phyloP scores from a whole-genome alignment of 352 stramenopile species.

The Thalassiosira sp. region DNA sequence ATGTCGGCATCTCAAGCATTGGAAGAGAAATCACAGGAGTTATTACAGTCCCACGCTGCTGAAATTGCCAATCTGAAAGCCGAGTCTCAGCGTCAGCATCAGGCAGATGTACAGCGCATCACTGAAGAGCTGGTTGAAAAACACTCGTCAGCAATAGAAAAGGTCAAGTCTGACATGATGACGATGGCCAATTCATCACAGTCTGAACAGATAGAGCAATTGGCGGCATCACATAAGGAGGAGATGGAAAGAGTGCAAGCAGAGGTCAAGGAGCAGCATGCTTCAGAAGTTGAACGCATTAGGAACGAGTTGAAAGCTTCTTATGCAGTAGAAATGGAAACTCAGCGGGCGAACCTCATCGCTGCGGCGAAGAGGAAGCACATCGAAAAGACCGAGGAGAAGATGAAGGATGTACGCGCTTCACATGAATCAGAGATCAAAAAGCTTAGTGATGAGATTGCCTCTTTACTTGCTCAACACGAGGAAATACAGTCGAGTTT shows the following conservation, averaged over 20 bases:
- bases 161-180: slow-evolving; percentile 34
- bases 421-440: slow-evolving; percentile 37
- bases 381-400: slow-evolving; percentile 33
- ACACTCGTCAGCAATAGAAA: slow-evolving; percentile 14
- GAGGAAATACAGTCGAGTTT: slow-evolving; percentile 24
- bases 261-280: slow-evolving; percentile 36
- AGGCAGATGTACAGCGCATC: slow-evolving; percentile 33
- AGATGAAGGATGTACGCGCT: slow-evolving; percentile 24
- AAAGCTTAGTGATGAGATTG: slow-evolving; percentile 23
- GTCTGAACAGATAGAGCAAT: slow-evolving; percentile 39
- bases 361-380: slow-evolving; percentile 26
- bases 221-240: slow-evolving; percentile 26
- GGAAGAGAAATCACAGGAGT: slow-evolving; percentile 27
- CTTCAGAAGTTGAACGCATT: slow-evolving; percentile 36
- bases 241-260: slow-evolving; percentile 22
- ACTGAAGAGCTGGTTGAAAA: slow-evolving; percentile 23
- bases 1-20: not conserved
- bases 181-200: slow-evolving; percentile 28
- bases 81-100: slow-evolving; percentile 20
- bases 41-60: slow-evolving; percentile 14
- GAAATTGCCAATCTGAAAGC: slow-evolving; percentile 27
- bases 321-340: slow-evolving; percentile 24
- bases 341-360: slow-evolving; percentile 14
- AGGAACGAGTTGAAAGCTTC: slow-evolving; percentile 43
- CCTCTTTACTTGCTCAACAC: slow-evolving; percentile 3